phyloP scores from a whole-genome alignment of 1,139 yeast genomes.

The Zygotorulaspora mrakii region DNA sequence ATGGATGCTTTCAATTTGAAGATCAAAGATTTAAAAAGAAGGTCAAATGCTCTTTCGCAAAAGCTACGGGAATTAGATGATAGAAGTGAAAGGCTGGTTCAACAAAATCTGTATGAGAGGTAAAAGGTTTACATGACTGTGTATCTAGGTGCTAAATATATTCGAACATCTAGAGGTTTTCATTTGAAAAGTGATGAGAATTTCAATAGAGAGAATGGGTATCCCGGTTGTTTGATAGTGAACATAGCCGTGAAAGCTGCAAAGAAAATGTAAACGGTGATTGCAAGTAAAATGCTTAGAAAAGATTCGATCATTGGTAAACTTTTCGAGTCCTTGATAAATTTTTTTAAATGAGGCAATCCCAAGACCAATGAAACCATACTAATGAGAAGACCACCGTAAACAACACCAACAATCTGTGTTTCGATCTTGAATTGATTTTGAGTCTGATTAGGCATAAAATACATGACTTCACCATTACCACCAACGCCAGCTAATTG shows the following conservation, averaged over 20 bases:
- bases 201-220: conserved; percentile 49
- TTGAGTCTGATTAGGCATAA: conserved; percentile 62
- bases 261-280: conserved; percentile 48
- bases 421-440: conserved; percentile 79
- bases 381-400: conserved; percentile 53
- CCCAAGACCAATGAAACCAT: conserved; percentile 49
- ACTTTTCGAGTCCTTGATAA: conserved; percentile 20
- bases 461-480: conserved; percentile 58
- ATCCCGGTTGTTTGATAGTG: conserved; percentile 55
- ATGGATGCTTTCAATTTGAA: conserved; percentile 4
- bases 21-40: conserved; percentile 16
- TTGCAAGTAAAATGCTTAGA: conserved; percentile 43
- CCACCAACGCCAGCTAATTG: conserved; percentile 62
- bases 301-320: conserved; percentile 43
- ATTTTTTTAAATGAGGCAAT: conserved; percentile 45
- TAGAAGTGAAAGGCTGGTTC: conserved; percentile 10
- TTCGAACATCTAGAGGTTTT: neutral
- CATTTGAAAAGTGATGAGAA: conserved; percentile 26
- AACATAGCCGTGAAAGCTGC: conserved; percentile 55
- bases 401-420: conserved; percentile 64
- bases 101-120: conserved; percentile 2
- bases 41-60: conserved; percentile 14
- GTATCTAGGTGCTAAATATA: conserved; percentile 1
- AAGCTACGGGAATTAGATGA: conserved; percentile 13
- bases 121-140: neutral